Percentiles rank a stretch among this genome's conserved stretches.
Conservation (phyloP, 2,329 filamentous ascomycete genomes). For the Talaromyces sp. region DNA sequence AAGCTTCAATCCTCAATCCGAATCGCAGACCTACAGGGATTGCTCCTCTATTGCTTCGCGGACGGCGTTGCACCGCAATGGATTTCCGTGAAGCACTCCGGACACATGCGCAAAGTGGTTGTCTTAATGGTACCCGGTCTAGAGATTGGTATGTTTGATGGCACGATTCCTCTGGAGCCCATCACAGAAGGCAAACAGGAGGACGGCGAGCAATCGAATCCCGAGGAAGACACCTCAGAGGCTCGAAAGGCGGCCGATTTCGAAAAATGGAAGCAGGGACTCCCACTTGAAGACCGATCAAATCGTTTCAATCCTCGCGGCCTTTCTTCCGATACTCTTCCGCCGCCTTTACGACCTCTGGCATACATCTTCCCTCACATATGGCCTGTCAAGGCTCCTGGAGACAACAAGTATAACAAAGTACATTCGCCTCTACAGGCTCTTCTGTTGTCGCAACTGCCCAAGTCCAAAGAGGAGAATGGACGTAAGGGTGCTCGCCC, state of each 20-base stretch:
- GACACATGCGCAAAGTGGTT: constrained; percentile 71
- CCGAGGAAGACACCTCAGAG: constrained; percentile 18
- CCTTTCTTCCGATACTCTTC: constrained; percentile 35
- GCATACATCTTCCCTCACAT: constrained; percentile 82
- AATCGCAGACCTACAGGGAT: constrained; percentile 60
- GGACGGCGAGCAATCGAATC: constrained; percentile 5
- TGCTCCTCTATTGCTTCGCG: constrained; percentile 64
- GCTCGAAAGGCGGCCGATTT: constrained; percentile 35
- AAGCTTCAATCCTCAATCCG: constrained; percentile 59
- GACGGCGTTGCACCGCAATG: constrained; percentile 65
- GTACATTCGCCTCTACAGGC: constrained; percentile 86
- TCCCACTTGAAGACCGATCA: constrained; percentile 37
- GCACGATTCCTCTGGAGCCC: constrained; percentile 50
- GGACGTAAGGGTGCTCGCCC: constrained; percentile 60
- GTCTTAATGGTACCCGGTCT: constrained; percentile 89
- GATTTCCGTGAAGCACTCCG: constrained; percentile 62
- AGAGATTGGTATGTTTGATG: constrained; percentile 85
- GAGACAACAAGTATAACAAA: constrained; percentile 76
- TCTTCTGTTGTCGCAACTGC: constrained; percentile 74
- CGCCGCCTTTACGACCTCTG: constrained; percentile 64
- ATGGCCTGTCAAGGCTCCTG: constrained; percentile 86
- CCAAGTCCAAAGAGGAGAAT: constrained; percentile 68
- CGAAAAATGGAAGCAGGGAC: constrained; percentile 43
- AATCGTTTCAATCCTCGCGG: constrained; percentile 37
- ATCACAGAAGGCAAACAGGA: constrained; percentile 1